Evolutionary conservation across 169 alveolate genomes (phyloP), one percentile per base, ranked within the genome.

Genomic region (Cryptosporidium tyzzeri): DNA sequence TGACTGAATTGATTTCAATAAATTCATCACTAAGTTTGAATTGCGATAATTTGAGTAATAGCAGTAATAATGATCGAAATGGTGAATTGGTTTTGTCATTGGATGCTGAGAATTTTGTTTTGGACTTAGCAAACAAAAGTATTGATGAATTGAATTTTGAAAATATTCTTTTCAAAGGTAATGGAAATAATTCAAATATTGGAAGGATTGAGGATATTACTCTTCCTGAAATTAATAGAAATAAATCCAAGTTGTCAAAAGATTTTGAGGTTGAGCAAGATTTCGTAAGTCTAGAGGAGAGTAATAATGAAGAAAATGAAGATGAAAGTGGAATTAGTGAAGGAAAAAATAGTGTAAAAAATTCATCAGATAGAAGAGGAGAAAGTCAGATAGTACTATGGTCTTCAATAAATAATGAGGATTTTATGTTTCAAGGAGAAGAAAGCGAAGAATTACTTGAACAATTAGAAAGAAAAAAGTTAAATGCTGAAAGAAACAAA

Each of bases 191-290:
- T 21, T 5, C 12, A 12, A 73, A 55, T 73, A 8, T 73, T n/a
- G 53, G 71, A 14, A 53, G 71, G 33, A 73, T 73, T 23, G 86
- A 73, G 23, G 86, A 73, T 73, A 53, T 73, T 23, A 73, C 70
- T 16, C 58, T 73, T 26, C 86, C 86, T 29, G 67, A 58, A 10
- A 37, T 37, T n/a, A 50, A 21, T 45, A 41, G 45, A 37, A 35
- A 50, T 44, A 37, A 26, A 70, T 44, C 41, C 21, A 70, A 37
- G 8, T 48, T 48, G 0, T 48, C 71, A 73, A 55, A 0, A 26
- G 67, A 55, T 12, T 55, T 55, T 55, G 67, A 39, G 18, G 5
- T 50, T 71, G 45, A n/a, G 14, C 3, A 33, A 0, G 35, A 73
- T 16, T 9, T 16, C 18, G 37, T 2, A 0, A 73, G 44, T 16